Percentiles rank a stretch among this genome's conserved stretches.
phyloP scores from a whole-genome alignment of 495 filamentous ascomycete species.

The Lepraria neglecta region DNA sequence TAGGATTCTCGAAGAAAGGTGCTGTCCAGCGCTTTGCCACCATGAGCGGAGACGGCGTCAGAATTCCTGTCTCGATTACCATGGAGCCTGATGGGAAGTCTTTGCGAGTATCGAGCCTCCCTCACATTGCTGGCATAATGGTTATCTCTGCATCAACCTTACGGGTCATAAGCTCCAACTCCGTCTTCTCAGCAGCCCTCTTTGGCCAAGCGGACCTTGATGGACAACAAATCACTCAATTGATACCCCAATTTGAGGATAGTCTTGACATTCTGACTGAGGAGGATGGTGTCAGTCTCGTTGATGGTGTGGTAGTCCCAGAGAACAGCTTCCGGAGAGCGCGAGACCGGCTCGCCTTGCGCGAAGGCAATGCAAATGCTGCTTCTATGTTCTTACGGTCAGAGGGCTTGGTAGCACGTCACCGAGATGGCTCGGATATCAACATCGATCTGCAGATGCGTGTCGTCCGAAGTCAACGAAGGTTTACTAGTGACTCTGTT shows the following conservation, averaged over 20 bases:
- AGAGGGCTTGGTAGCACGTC: slow-evolving; percentile 73
- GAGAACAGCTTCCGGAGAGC: slow-evolving; percentile 93
- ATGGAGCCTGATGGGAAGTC: slow-evolving; percentile 59
- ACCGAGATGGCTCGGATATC: slow-evolving; percentile 84
- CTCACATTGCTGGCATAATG: slow-evolving; percentile 94
- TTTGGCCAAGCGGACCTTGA: slow-evolving; percentile 83
- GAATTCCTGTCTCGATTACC: slow-evolving; percentile 71
- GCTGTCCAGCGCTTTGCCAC: slow-evolving; percentile 75
- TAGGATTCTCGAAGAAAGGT: slow-evolving; percentile 64
- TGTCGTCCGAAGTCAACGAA: slow-evolving; percentile 78
- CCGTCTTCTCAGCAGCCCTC: slow-evolving; percentile 83
- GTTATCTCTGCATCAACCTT: slow-evolving; percentile 72
- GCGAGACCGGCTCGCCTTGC: slow-evolving; percentile 70
- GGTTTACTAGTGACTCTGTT: slow-evolving; percentile 34
- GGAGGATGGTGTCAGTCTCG: slow-evolving; percentile 72
- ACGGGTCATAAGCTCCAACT: slow-evolving; percentile 83
- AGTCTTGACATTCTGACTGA: slow-evolving; percentile 74
- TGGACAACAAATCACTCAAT: slow-evolving; percentile 65
- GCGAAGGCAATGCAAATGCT: slow-evolving; percentile 68
- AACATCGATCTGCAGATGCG: slow-evolving; percentile 94
- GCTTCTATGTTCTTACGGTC: slow-evolving; percentile 71
- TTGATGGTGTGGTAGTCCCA: slow-evolving; percentile 93
- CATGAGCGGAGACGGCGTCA: slow-evolving; percentile 61
- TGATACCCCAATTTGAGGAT: slow-evolving; percentile 83
- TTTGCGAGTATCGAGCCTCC: slow-evolving; percentile 83